These are phyloP conservation scores for Russula foetens DNA, from an alignment of 768 basidiomycete genomes.

Conservation along the genomic window DNA sequence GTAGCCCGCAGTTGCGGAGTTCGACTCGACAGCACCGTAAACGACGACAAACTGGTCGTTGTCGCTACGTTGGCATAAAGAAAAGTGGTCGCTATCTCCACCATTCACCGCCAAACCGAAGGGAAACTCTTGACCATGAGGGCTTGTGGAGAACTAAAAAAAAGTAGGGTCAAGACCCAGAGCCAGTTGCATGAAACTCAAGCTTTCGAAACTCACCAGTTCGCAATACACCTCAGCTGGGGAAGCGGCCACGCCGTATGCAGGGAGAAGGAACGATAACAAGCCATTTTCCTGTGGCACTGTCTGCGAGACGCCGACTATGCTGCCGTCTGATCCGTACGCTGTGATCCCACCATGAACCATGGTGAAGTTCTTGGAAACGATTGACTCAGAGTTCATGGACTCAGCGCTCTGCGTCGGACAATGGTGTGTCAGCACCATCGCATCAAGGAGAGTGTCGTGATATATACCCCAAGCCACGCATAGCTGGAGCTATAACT, in stretches of 20 bases:
- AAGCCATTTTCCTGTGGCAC: background rate
- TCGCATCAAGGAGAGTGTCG: background rate
- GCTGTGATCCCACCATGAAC: constrained; percentile 1
- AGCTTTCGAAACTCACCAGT: background rate
- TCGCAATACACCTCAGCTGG: constrained; percentile 1
- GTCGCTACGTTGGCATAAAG: background rate
- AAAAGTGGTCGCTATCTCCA: background rate
- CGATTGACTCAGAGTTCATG: background rate
- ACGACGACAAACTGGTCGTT: background rate
- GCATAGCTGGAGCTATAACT: too few relatives aligned
- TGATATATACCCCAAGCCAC: background rate
- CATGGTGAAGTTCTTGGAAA: background rate
- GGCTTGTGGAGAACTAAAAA: constrained; percentile 5
- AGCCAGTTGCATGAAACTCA: background rate
- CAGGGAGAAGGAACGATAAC: background rate
- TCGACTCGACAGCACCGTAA: background rate
- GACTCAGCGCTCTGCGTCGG: background rate
- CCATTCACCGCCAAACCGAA: background rate
- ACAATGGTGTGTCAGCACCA: background rate
- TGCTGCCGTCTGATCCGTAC: background rate
- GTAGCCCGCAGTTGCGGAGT: background rate
- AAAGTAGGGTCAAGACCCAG: background rate
- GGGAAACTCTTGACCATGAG: background rate
- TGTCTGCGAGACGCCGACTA: background rate
- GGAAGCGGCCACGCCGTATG: background rate